Percentiles rank a stretch among this genome's conserved stretches.
Conservation (phyloP, 768 basidiomycete genomes). For the Sarcodon sp. region DNA sequence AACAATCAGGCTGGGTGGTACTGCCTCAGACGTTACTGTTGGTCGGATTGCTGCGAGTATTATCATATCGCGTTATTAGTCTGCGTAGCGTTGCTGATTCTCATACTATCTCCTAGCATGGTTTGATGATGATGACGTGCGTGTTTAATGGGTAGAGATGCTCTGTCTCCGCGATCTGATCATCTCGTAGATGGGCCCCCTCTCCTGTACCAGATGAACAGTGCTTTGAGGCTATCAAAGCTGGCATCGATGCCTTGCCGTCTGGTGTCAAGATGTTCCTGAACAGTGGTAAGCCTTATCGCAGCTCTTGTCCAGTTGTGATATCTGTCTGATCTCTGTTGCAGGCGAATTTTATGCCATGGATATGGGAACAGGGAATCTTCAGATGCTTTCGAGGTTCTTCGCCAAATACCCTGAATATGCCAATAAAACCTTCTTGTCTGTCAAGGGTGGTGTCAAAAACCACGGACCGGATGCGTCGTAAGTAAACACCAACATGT, state of each 20-base stretch:
- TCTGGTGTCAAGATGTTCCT: conserved; percentile 33
- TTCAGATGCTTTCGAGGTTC: conserved; percentile 36
- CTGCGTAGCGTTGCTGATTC: not conserved
- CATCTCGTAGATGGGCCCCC: conserved; percentile 21
- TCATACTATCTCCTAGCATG: conserved; percentile 19
- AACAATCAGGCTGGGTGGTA: conserved; percentile 24
- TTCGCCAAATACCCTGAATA: conserved; percentile 31
- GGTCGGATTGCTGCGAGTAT: conserved; percentile 24
- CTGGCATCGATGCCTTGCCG: conserved; percentile 28
- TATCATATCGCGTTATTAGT: conserved; percentile 14
- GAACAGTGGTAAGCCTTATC: conserved; percentile 27
- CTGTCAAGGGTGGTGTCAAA: conserved; percentile 26
- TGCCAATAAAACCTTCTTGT: conserved; percentile 31
- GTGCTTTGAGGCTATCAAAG: conserved; percentile 49
- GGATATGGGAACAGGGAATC: conserved; percentile 25
- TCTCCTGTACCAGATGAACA: conserved; percentile 38
- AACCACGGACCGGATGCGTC: not conserved
- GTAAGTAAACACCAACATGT: not conserved
- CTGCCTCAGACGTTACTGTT: conserved; percentile 22
- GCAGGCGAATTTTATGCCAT: conserved; percentile 47
- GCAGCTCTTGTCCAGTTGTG: conserved; percentile 5
- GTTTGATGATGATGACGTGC: conserved; percentile 48
- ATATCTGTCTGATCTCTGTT: not conserved
- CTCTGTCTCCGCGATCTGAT: no score
- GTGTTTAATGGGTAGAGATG: conserved; percentile 2